A percentile compares a stretch with the other conserved stretches of the same genome.
These are phyloP conservation scores for Testicularia cyperi DNA, from an alignment of 1,284 basidiomycete species.

Conservation along the genomic window DNA sequence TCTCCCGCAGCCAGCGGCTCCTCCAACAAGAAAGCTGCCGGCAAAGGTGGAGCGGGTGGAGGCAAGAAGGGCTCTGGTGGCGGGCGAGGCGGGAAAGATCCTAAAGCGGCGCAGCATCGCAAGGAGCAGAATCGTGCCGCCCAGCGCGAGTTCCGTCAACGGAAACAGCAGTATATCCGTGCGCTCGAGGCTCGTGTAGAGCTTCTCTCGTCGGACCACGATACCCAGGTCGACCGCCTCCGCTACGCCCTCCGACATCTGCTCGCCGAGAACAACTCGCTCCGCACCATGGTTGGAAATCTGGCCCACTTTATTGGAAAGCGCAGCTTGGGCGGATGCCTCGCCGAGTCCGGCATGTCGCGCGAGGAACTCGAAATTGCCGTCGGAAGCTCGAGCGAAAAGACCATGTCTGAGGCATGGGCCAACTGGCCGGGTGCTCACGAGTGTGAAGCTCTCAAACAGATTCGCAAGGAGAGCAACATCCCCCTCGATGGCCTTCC, in stretches of 20 bases:
- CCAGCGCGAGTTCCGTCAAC: slow-evolving; percentile 53
- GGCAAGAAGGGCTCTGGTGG: slow-evolving; percentile 9
- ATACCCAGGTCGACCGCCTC: slow-evolving; percentile 51
- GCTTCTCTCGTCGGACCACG: slow-evolving; percentile 50
- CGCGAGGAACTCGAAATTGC: slow-evolving; percentile 33
- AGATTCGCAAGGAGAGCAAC: slow-evolving; percentile 46
- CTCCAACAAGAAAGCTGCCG: slow-evolving; percentile 11
- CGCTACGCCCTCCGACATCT: slow-evolving; percentile 41
- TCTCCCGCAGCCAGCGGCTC: slow-evolving; percentile 9
- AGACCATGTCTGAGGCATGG: slow-evolving; percentile 49
- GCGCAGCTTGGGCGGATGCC: slow-evolving; percentile 37
- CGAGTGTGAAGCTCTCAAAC: slow-evolving; percentile 43
- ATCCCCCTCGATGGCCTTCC: slow-evolving; percentile 51
- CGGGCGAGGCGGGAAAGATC: slow-evolving; percentile 9
- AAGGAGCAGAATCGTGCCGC: slow-evolving; percentile 55
- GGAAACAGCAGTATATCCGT: slow-evolving; percentile 55
- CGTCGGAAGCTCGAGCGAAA: slow-evolving; percentile 40
- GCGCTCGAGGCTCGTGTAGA: slow-evolving; percentile 52
- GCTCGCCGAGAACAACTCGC: slow-evolving; percentile 50
- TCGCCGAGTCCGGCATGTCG: slow-evolving; percentile 36
- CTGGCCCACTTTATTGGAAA: slow-evolving; percentile 49
- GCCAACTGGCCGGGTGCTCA: slow-evolving; percentile 50
- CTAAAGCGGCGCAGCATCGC: slow-evolving; percentile 25
- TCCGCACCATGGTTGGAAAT: slow-evolving; percentile 38
- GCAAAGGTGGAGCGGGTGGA: slow-evolving; percentile 8